phyloP scores from a whole-genome alignment of 192 early-diverging fungal genomes.

The Podila horticola region DNA sequence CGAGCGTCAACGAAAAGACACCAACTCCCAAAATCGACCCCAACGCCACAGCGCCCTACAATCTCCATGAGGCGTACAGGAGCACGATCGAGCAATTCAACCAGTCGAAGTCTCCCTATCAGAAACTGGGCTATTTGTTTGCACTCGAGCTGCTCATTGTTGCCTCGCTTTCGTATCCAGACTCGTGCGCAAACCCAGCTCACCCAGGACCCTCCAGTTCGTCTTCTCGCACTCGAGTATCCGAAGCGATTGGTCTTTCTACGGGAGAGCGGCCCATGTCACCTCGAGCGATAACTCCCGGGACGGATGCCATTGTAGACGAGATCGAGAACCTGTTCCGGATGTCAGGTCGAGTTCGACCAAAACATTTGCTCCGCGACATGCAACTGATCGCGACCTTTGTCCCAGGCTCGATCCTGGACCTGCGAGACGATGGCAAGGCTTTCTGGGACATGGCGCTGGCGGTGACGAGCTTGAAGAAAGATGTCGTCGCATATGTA shows the following conservation, averaged over 20 bases:
- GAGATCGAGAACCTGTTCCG: conserved; percentile 53
- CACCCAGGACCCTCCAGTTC: background rate
- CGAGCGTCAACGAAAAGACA: background rate
- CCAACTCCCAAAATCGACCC: background rate
- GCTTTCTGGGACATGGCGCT: conserved; percentile 57
- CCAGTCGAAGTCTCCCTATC: conserved; percentile 44
- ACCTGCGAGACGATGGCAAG: conserved; percentile 54
- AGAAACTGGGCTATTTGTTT: conserved; percentile 48
- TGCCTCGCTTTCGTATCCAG: conserved; percentile 50
- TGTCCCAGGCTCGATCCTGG: conserved; percentile 46
- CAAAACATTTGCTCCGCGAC: conserved; percentile 45
- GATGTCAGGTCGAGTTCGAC: conserved; percentile 24
- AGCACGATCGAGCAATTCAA: conserved; percentile 43
- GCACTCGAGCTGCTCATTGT: conserved; percentile 50
- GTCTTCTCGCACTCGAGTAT: background rate
- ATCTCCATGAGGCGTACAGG: conserved; percentile 37
- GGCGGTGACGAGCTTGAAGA: conserved; percentile 50
- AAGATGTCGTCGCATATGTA: conserved; percentile 45
- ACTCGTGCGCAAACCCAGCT: conserved; percentile 15
- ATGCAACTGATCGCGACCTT: conserved; percentile 54
- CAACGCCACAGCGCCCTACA: conserved; percentile 12
- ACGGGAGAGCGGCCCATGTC: conserved; percentile 1
- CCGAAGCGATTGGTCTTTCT: background rate
- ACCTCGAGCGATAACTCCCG: conserved; percentile 42
- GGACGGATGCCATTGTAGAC: conserved; percentile 53